Evolutionary conservation across 352 stramenopile species (phyloP), one percentile per base, ranked within the genome.

Genomic region (Phytophthora uliginosa): DNA sequence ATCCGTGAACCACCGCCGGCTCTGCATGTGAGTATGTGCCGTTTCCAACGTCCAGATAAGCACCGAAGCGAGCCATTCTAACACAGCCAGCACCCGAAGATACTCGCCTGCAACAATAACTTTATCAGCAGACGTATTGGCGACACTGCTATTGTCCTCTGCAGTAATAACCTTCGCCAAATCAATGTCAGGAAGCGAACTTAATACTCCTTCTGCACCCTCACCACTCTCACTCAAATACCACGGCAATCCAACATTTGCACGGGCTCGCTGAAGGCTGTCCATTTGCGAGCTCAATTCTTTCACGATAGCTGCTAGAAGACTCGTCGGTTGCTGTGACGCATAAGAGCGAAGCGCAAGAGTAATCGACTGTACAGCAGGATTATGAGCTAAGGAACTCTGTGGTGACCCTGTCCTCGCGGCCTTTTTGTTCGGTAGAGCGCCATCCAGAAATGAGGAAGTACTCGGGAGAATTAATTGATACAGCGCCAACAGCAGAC

Each of bases 401-500:
- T 76, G 52, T 1, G 63, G 24, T 13, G 71, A n/a, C 20, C 53
- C 58, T 47, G 48, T 26, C 42, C 53, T 63, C 12, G 56, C 36
- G 45, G 31, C 34, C 17, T 56, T 76, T 10, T 67, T 69, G 33
- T 18, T 68, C 20, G 56, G 74, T n/a, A 90, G 31, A 8, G 84
- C 77, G 66, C 66, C 92, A 38, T 86, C 94, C 70, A 95, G 82
- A 55, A 98, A 91, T 17, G 67, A 95, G 36, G 71, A 97, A 65
- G 78, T 91, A 28, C 73, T 86, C 52, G 95, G 95, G 24, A 98
- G 76, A 47, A 98, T 83, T n/a, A 92, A 83, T 47, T 87, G 81
- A 78, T 98, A 97, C 26, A 99, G 68, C 48, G 93, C 78, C 31
- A 99, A 74, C 24, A 99, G 76, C 50, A 88, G 74, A 55, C 95